Conservation (phyloP, 1,139 yeast genomes). For the Blastobotrys petasosporus region DNA sequence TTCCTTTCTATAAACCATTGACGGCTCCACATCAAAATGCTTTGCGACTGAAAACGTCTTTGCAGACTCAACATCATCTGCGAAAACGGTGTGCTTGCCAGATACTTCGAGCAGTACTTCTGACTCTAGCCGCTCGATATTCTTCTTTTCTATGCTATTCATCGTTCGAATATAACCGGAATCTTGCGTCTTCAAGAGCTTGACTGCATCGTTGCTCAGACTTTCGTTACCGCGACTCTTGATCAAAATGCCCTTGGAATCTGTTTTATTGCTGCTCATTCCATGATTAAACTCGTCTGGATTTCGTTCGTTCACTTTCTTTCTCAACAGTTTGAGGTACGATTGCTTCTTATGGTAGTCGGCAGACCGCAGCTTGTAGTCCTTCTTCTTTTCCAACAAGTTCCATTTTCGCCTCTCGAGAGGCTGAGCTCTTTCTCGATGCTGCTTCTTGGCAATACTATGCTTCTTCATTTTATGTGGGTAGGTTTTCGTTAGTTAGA, state of each 20-base stretch:
- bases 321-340: conserved; percentile 67
- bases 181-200: conserved; percentile 84
- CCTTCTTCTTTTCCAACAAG: conserved; percentile 89
- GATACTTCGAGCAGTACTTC: conserved; percentile 43
- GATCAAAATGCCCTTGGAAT: conserved; percentile 57
- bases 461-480: conserved; percentile 71
- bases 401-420: conserved; percentile 68
- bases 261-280: conserved; percentile 68
- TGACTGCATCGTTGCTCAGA: conserved; percentile 67
- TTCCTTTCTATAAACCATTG: conserved; percentile 57
- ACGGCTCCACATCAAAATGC: conserved; percentile 64
- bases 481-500: conserved; percentile 3
- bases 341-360: conserved; percentile 88
- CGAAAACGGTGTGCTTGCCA: conserved; percentile 79
- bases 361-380: conserved; percentile 79
- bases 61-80: conserved; percentile 54
- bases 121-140: conserved; percentile 57
- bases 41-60: conserved; percentile 56
- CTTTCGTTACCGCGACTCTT: conserved; percentile 60
- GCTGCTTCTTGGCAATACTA: conserved; percentile 92
- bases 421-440: conserved; percentile 87
- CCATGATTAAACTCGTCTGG: conserved; percentile 98
- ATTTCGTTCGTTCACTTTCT: conserved; percentile 67
- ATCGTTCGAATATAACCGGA: conserved; percentile 75
- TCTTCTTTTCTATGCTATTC: conserved; percentile 59